These are phyloP conservation scores for Ceratobasidium sp. DNA, from an alignment of 1,284 basidiomycete genomes.

Conservation along the genomic window DNA sequence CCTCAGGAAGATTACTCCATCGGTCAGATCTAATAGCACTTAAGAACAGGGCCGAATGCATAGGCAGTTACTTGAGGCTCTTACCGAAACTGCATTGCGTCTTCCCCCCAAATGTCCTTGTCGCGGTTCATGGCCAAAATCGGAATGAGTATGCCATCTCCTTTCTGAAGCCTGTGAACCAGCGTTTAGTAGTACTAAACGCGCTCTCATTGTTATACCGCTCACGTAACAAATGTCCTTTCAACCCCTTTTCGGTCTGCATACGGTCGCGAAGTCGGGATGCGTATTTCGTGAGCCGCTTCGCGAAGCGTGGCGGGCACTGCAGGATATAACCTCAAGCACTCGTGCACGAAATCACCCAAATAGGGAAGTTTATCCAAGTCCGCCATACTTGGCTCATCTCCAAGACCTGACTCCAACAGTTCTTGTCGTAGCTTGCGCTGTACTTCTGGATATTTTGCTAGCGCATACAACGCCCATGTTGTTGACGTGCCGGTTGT, in stretches of 20 bases:
- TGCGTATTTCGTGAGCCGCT: slow-evolving; percentile 54
- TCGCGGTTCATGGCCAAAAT: slow-evolving; percentile 65
- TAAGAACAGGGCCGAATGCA: slow-evolving; percentile 49
- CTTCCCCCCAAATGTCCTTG: slow-evolving; percentile 69
- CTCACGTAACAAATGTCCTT: slow-evolving; percentile 59
- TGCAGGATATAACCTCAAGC: slow-evolving; percentile 54
- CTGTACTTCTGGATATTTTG: slow-evolving; percentile 70
- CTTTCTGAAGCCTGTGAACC: slow-evolving; percentile 62
- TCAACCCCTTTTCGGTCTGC: slow-evolving; percentile 61
- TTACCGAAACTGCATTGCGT: slow-evolving; percentile 57
- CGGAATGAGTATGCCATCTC: slow-evolving; percentile 66
- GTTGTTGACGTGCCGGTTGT: slow-evolving; percentile 68
- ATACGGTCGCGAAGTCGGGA: slow-evolving; percentile 60
- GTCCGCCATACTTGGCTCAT: slow-evolving; percentile 61
- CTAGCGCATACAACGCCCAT: slow-evolving; percentile 77
- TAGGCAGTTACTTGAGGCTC: slow-evolving; percentile 63
- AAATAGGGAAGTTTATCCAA: slow-evolving; percentile 59
- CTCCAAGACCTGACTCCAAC: slow-evolving; percentile 55
- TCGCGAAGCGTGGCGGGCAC: slow-evolving; percentile 51
- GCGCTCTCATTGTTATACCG: too few species aligned
- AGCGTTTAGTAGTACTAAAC: not conserved
- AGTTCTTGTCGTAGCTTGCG: slow-evolving; percentile 79
- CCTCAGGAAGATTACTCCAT: slow-evolving; percentile 68
- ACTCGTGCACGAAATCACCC: slow-evolving; percentile 59
- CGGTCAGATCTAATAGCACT: slow-evolving; percentile 64